Conservation (phyloP, 306 rosid species). For the Cucumis hystrix region DNA sequence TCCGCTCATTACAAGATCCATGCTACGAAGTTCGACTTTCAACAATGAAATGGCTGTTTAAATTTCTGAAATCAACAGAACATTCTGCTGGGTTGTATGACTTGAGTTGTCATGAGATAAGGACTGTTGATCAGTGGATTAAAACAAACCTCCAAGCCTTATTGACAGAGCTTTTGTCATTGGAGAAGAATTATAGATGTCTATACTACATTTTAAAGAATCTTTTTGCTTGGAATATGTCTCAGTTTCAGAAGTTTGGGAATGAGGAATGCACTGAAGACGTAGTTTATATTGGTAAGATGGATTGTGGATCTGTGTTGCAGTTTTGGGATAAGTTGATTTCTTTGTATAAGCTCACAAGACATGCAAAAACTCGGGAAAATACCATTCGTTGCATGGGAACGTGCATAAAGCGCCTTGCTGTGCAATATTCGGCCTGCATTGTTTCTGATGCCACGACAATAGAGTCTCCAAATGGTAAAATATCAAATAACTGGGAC, state of each 20-base stretch:
- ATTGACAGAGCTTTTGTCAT: conserved; percentile 41
- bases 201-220: conserved; percentile 58
- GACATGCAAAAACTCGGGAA: conserved; percentile 72
- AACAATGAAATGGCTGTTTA: conserved; percentile 82
- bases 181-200: conserved; percentile 68
- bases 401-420: conserved; percentile 48
- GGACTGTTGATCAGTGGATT: conserved; percentile 42
- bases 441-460: conserved; percentile 24
- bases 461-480: conserved; percentile 8
- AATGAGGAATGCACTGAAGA: conserved; percentile 21
- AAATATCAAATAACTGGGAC: conserved; percentile 19
- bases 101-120: conserved; percentile 28
- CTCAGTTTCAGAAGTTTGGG: conserved; percentile 44
- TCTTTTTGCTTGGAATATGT: conserved; percentile 60
- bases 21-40: conserved; percentile 82
- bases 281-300: conserved; percentile 46
- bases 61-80: conserved; percentile 50
- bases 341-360: conserved; percentile 41
- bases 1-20: conserved; percentile 59
- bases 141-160: conserved; percentile 48
- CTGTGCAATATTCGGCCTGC: conserved; percentile 29
- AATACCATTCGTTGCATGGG: conserved; percentile 63
- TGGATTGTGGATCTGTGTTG: conserved; percentile 50
- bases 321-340: conserved; percentile 68
- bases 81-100: conserved; percentile 29